A percentile compares a stretch with the other conserved stretches of the same genome.
Conservation (phyloP, 2,329 filamentous ascomycete genomes). For the Aspergillus costaricaensis region DNA sequence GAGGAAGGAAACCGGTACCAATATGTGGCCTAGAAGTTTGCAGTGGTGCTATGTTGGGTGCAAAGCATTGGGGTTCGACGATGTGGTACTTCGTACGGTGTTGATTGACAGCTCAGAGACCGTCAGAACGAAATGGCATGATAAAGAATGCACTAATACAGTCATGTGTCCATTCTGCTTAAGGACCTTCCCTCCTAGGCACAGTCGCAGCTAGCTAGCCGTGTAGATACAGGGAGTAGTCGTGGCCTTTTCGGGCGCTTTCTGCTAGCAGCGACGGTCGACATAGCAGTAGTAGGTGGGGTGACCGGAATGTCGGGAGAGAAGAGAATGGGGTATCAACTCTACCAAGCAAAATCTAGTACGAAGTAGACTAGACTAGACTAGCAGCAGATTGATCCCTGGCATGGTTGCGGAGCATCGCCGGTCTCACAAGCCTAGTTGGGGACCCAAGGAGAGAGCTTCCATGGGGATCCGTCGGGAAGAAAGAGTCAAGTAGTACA, state of each 20-base stretch:
- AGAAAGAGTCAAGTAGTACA: neutral
- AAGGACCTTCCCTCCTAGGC: neutral
- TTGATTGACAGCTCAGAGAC: neutral
- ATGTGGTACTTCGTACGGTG: neutral
- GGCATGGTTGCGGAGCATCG: conserved; percentile 18
- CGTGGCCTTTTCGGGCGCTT: neutral
- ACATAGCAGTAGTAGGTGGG: neutral
- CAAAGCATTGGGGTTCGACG: neutral
- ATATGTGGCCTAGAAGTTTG: conserved; percentile 62
- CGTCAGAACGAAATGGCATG: conserved; percentile 2
- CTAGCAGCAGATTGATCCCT: neutral
- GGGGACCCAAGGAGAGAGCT: neutral
- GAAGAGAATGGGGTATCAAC: neutral
- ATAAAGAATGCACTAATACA: neutral
- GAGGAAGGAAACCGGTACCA: conserved; percentile 68
- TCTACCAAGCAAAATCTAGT: no score
- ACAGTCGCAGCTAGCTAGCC: neutral
- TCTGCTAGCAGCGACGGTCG: neutral
- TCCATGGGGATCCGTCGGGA: conserved; percentile 2
- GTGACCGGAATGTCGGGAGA: neutral
- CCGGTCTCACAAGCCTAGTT: conserved; percentile 11
- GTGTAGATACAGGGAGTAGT: neutral
- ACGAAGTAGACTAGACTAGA: no score
- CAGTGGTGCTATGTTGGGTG: neutral
- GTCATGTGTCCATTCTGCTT: neutral